phyloP scores from a whole-genome alignment of 2,329 filamentous ascomycete species.

The Sporothrix inflata region DNA sequence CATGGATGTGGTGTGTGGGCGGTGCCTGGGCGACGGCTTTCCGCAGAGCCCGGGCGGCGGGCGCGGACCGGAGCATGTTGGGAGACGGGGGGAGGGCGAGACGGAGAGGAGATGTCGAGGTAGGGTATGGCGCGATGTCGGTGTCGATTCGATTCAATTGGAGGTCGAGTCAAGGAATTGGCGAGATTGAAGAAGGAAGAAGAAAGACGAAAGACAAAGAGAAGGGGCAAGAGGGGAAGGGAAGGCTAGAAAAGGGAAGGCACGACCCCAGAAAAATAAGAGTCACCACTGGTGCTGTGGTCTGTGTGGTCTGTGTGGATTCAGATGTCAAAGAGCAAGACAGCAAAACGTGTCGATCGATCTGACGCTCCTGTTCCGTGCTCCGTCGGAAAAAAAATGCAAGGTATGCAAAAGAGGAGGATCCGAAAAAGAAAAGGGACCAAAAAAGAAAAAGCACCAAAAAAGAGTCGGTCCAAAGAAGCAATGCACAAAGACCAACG shows the following conservation, averaged over 20 bases:
- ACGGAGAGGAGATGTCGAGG: neutral
- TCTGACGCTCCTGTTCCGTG: neutral
- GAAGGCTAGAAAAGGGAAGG: neutral
- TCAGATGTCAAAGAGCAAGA: neutral
- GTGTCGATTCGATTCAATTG: neutral
- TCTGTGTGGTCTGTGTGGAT: neutral
- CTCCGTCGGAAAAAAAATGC: neutral
- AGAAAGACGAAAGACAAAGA: neutral
- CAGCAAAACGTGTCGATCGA: constrained; percentile 1
- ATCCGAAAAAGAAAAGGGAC: neutral
- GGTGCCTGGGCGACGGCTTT: constrained; percentile 47
- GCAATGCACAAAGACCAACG: neutral
- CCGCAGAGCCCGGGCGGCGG: constrained; percentile 52
- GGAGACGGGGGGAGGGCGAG: constrained; percentile 7
- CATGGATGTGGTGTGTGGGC: constrained; percentile 39
- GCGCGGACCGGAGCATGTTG: constrained; percentile 52
- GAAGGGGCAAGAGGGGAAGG: neutral
- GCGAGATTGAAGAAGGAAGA: neutral
- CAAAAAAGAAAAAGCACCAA: neutral
- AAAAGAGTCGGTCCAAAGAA: neutral
- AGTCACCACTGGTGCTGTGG: constrained; percentile 7
- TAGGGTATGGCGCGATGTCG: neutral
- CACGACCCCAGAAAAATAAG: constrained; percentile 22
- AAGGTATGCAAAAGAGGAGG: neutral
- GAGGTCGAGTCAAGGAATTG: neutral